Base-by-base conservation (phyloP, 2,329 filamentous ascomycete genomes). In the Monosporascus cannonballus region DNA sequence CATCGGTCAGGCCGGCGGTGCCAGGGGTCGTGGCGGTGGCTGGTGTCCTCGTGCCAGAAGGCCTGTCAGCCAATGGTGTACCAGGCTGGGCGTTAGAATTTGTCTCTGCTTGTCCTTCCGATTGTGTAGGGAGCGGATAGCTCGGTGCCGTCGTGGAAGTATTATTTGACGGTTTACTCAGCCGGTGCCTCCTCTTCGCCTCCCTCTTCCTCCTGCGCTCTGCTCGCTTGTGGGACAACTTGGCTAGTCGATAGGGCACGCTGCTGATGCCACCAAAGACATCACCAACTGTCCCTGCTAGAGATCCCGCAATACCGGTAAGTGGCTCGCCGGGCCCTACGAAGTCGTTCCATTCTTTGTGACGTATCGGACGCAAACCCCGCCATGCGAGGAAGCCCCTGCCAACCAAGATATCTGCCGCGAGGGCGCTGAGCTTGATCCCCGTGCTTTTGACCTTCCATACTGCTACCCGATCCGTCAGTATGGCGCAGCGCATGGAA, bases 291-390 rank as follows among this genome's bases (percentile, higher is more conserved):
- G 80, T 81, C 3, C 76, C 75, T n/a, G 80, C 74, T 4, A 89
- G 59, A 0, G 84, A 85, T 11, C 81, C 80, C 36, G 81, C 80
- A 4, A 80, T 71, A 3, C 86, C 87, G 0, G 85, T 87, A 14
- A 90, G 72, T 0, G 87, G 87, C 63, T 90, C 87, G 0, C 86
- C 86, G 0, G 86, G 86, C 0, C 87, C 87, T 58, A 87, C 85
- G 60, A 89, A 90, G 60, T 90, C 86, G 59, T 89, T 88, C 85
- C 86, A 90, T 60, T 89, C 85, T 49, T 78, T 81, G 60, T 87
- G 84, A 8, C 87, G 75, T 8, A 88, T 62, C 0, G 90, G 73
- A 14, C 80, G 77, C 47, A 90, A 68, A 53, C 83, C 79, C 51
- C 78, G 80, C 80, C 84, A 89, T 24, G 76, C 75, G 22, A 88